Conservation (phyloP, 2,329 filamentous ascomycete genomes). For the Neoarthrinium moseri region DNA sequence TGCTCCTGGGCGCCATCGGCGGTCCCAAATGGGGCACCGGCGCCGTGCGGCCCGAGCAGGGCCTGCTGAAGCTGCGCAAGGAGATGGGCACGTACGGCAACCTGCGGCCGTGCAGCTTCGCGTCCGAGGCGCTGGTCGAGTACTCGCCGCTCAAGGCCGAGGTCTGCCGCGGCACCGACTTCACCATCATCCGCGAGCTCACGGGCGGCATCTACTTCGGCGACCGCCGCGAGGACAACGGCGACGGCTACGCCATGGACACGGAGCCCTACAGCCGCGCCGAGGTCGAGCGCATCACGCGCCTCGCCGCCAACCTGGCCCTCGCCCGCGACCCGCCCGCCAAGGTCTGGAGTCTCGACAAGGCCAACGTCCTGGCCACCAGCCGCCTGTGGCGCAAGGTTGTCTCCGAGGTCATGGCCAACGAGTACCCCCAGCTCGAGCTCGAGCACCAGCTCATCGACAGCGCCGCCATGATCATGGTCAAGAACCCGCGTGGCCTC, state of each 20-base stretch:
- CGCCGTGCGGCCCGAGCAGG: conserved; percentile 85
- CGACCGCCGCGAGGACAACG: conserved; percentile 77
- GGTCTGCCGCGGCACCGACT: conserved; percentile 83
- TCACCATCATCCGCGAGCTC: conserved; percentile 88
- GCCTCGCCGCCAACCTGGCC: conserved; percentile 79
- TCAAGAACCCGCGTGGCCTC: conserved; percentile 85
- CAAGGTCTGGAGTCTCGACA: conserved; percentile 85
- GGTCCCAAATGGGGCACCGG: conserved; percentile 97
- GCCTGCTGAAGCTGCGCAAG: conserved; percentile 86
- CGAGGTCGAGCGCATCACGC: conserved; percentile 86
- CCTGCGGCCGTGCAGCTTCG: conserved; percentile 94
- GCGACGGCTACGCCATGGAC: conserved; percentile 74
- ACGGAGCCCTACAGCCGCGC: conserved; percentile 80
- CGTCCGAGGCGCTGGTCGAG: conserved; percentile 79
- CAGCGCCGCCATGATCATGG: conserved; percentile 94
- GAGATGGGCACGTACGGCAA: conserved; percentile 94
- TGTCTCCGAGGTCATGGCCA: conserved; percentile 78
- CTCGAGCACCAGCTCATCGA: conserved; percentile 91
- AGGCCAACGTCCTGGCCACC: conserved; percentile 94
- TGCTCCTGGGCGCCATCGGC: conserved; percentile 90
- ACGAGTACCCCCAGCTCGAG: conserved; percentile 85
- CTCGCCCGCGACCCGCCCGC: conserved; percentile 72
- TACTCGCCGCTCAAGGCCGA: conserved; percentile 83
- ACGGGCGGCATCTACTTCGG: conserved; percentile 97
- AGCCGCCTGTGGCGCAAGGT: conserved; percentile 86